A percentile compares a stretch with the other conserved stretches of the same genome.
These are phyloP conservation scores for Angomonas desouzai DNA, from an alignment of 208 protist genomes.

Conservation along the genomic window DNA sequence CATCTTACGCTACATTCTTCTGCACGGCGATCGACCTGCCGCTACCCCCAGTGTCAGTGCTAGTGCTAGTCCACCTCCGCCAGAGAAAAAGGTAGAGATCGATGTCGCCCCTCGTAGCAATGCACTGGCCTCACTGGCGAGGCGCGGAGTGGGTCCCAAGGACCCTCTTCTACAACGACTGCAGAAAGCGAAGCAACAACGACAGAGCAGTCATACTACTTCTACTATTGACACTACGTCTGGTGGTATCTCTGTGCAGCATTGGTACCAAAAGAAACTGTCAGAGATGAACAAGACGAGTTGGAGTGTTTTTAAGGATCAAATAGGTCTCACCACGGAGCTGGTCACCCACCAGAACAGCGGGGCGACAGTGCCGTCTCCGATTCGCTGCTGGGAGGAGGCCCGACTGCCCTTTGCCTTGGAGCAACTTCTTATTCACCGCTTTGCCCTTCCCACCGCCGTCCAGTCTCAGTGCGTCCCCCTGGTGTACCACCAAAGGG, in stretches of 20 bases:
- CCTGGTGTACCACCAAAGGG: slow-evolving; percentile 18
- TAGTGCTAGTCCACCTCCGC: too few species aligned
- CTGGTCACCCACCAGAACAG: neutral
- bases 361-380: slow-evolving; percentile 4
- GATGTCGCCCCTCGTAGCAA: neutral
- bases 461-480: slow-evolving; percentile 81
- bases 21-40: slow-evolving; percentile 13
- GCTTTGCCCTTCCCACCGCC: slow-evolving; percentile 63
- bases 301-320: slow-evolving; percentile 68
- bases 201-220: too few species aligned
- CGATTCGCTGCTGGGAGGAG: slow-evolving; percentile 84
- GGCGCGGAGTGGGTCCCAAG: slow-evolving; percentile 49
- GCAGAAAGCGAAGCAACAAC: slow-evolving; percentile 28
- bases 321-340: slow-evolving; percentile 54
- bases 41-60: too few species aligned
- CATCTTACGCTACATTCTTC: slow-evolving; percentile 36
- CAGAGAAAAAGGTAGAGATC: slow-evolving; percentile 6
- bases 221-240: too few species aligned
- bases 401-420: slow-evolving; percentile 56
- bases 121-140: slow-evolving; percentile 30
- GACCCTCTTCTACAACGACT: slow-evolving; percentile 60
- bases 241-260: neutral
- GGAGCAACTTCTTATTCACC: slow-evolving; percentile 31
- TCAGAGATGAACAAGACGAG: slow-evolving; percentile 54
- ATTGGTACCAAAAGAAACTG: slow-evolving; percentile 12